phyloP scores from a whole-genome alignment of 495 filamentous ascomycete genomes.

The Staphylotrichum longicolle region DNA sequence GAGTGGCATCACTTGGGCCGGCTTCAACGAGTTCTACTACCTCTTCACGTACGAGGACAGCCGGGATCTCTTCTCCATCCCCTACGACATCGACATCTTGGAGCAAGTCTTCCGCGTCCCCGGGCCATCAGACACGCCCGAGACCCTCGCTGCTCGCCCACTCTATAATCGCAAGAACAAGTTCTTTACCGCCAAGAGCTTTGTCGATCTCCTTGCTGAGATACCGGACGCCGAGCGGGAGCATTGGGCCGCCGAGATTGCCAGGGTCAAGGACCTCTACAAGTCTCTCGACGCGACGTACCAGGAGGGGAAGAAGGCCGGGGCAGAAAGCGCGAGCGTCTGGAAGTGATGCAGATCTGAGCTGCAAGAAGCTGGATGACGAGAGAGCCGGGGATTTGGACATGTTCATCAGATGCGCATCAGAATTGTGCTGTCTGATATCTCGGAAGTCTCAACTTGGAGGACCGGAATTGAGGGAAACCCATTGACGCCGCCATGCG shows the following conservation, averaged over 20 bases:
- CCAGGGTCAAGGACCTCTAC: conserved; percentile 39
- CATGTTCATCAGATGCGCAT: no score
- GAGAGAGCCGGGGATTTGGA: no score
- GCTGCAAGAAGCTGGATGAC: background rate
- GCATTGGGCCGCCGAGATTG: conserved; percentile 31
- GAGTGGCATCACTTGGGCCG: conserved; percentile 44
- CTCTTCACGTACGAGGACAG: conserved; percentile 47
- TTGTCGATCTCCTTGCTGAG: conserved; percentile 34
- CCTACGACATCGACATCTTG: conserved; percentile 44
- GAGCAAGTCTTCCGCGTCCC: conserved; percentile 43
- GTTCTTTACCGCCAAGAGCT: conserved; percentile 42
- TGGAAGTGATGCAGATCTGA: conserved; percentile 36
- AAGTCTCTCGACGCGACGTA: conserved; percentile 37
- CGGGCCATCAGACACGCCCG: conserved; percentile 26
- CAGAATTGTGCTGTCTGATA: no score
- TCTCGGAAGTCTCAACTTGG: no score
- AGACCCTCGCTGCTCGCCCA: conserved; percentile 29
- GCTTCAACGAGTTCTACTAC: conserved; percentile 46
- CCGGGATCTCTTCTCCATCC: conserved; percentile 41
- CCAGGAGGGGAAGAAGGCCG: conserved; percentile 36
- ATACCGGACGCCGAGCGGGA: conserved; percentile 26
- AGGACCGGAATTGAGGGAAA: no score
- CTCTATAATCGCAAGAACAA: conserved; percentile 43
- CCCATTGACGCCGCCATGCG: no score
- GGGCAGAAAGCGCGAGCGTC: conserved; percentile 39